Conservation (phyloP, 495 filamentous ascomycete genomes). For the Aspergillus sparsus region DNA sequence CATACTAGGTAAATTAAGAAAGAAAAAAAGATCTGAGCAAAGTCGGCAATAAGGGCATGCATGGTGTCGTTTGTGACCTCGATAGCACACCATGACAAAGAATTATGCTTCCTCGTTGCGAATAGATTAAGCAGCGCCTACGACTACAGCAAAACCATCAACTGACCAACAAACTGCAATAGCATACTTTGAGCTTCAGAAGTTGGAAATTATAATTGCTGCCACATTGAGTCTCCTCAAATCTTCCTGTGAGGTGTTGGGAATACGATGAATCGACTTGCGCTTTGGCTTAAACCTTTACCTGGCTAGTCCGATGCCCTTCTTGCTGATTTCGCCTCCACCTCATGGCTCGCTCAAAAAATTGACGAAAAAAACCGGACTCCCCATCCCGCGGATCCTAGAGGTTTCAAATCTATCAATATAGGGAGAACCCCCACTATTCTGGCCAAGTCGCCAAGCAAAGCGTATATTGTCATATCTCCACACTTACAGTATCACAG, state of each 20-base stretch:
- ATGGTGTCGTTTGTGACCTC: too few relatives aligned
- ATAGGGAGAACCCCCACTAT: not conserved
- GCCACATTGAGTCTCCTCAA: too few relatives aligned
- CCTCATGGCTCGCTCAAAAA: conserved; percentile 1
- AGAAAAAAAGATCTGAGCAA: too few relatives aligned
- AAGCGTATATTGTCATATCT: too few relatives aligned
- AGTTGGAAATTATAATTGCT: too few relatives aligned
- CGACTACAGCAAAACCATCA: not conserved
- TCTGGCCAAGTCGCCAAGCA: too few relatives aligned
- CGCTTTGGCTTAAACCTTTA: not conserved
- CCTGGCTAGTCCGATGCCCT: not conserved
- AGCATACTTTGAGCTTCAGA: not conserved
- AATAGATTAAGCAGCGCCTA: not conserved
- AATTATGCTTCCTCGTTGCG: not conserved
- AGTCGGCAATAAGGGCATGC: too few relatives aligned
- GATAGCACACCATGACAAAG: not conserved
- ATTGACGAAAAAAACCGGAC: not conserved
- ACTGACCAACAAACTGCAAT: not conserved
- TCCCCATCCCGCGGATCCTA: not conserved
- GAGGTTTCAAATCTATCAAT: not conserved
- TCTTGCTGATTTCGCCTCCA: not conserved
- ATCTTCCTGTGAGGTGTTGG: too few relatives aligned
- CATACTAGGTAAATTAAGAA: too few relatives aligned
- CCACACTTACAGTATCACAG: not conserved
- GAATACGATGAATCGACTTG: not conserved